Evolutionary conservation across 345 rosid genomes (phyloP), one percentile per base, ranked within the genome.

Genomic region (Jatropha curcas): DNA sequence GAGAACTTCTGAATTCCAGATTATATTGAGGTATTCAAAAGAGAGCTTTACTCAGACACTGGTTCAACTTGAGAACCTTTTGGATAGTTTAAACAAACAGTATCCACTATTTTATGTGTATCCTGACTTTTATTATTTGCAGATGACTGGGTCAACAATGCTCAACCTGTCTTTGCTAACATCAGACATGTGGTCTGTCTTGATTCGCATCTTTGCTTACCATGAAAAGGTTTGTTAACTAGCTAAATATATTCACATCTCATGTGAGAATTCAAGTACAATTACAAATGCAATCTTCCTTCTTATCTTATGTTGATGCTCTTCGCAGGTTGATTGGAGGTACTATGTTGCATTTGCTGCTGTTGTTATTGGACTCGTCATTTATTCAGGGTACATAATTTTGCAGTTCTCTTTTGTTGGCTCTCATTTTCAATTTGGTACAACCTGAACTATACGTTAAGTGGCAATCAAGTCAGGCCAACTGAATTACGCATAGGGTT

Each of bases 181-280:
- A 55, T 86, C 98, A 50, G 97, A 95, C 75, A 92, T 95, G 98
- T 95, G 96, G 98, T 87, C 97, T 1, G 94, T 95, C 62, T 4
- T 92, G 59, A 95, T 95, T 77, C 96, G 98, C 61, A 86, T 85
- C 39, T 92, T 89, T 63, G 90, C 89, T 56, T 95, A 91, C 84
- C 92, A 88, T 45, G 92, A 94, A 76, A 92, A 92, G 94, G 97
- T 94, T 64, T 58, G 77, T 52, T 67, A 76, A 43, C 63, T 71
- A 76, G 51, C 63, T 71, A 12, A 65, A 43, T 27, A 55, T 62
- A 20, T 58, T 2, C 20, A 20, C n/a, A 7, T 37, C 14, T 62
- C 34, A 33, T 25, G 24, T 41, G 20, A 9, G 16, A 41, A 16
- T 12, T 27, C 25, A 52, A 71, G 64, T 52, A 43, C 10, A 48